Evolutionary conservation across 2,329 filamentous ascomycete genomes (phyloP), one percentile per base, ranked within the genome.

Genomic region (Metarhizium sp.): DNA sequence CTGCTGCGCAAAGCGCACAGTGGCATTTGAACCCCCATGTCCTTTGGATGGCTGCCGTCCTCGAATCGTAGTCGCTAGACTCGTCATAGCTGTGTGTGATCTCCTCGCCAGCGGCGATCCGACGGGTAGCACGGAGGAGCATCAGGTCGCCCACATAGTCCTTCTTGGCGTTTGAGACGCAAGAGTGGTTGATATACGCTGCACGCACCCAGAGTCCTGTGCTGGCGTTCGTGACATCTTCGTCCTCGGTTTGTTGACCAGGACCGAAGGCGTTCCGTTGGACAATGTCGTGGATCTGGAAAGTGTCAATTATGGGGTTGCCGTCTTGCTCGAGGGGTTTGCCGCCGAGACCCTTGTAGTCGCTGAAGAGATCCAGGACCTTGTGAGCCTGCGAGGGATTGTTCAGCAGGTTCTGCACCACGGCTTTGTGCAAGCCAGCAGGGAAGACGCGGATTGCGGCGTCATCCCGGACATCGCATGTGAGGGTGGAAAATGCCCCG

Each of bases 171-270:
- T 74, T 76, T 36, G 66, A 53, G 1, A 67, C 51, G 55, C 73
- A 76, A 0, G 71, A 72, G 57, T 76, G 73, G 50, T 76, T 76
- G 56, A 73, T 69, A 55, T 72, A 73, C 0, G 73, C 69, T 3
- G 71, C 67, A 4, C 64, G 59, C 1, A 67, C 61, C 72, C 72
- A 76, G 30, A 76, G 59, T 2, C 72, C 73, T 0, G 67, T 65
- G 49, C 69, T 72, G 1, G 69, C 60, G 36, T 67, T 70, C 3
- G 61, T 61, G 0, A 64, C 55, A 10, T 62, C 62, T 42, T 68
- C 67, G 2, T 66, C 64, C 1, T 60, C 58, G 0, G 58, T 60
- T 50, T 68, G 66, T 47, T 59, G 61, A 1, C 63, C 67, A 1
- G 61, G 59, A 0, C 71, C 70, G 42, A 69, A 71, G 1, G 64